Evolutionary conservation across 768 basidiomycete species (phyloP).

Genomic region (Rhizopogon sp.): DNA sequence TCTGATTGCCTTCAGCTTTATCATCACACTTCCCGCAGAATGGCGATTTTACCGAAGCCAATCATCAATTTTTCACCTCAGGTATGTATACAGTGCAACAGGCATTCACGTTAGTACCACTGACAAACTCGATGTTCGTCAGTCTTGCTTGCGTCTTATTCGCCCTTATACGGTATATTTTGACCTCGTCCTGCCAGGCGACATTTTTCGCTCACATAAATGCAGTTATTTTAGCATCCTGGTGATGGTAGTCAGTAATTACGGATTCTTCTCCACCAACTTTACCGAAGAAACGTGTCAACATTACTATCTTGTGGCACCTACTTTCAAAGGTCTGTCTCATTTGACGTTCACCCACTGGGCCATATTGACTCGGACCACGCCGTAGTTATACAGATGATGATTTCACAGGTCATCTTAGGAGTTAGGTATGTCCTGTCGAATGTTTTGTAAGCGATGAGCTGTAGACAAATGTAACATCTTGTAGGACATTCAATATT

Average conservation of each 20-base stretch:
- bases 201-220: not conserved
- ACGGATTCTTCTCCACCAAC: conserved; percentile 49
- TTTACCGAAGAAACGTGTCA: conserved; percentile 45
- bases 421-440: conserved; percentile 43
- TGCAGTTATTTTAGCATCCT: conserved; percentile 38
- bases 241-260: conserved; percentile 46
- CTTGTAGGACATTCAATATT: conserved; percentile 52
- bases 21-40: conserved; percentile 29
- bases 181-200: not conserved
- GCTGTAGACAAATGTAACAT: not conserved
- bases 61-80: conserved; percentile 17
- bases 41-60: conserved; percentile 29
- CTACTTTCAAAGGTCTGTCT: conserved; percentile 55
- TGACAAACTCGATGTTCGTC: not conserved
- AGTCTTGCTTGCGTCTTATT: conserved; percentile 29
- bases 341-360: no score
- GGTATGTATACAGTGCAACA: conserved; percentile 11
- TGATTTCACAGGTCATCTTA: conserved; percentile 63
- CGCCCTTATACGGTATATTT: conserved; percentile 25
- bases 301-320: conserved; percentile 45
- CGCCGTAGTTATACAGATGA: conserved; percentile 49
- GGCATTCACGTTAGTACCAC: not conserved
- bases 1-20: conserved; percentile 15
- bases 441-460: not conserved
- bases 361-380: not conserved